Base-by-base conservation (phyloP, 768 basidiomycete genomes). In the Hygrophoropsis aurantiaca region DNA sequence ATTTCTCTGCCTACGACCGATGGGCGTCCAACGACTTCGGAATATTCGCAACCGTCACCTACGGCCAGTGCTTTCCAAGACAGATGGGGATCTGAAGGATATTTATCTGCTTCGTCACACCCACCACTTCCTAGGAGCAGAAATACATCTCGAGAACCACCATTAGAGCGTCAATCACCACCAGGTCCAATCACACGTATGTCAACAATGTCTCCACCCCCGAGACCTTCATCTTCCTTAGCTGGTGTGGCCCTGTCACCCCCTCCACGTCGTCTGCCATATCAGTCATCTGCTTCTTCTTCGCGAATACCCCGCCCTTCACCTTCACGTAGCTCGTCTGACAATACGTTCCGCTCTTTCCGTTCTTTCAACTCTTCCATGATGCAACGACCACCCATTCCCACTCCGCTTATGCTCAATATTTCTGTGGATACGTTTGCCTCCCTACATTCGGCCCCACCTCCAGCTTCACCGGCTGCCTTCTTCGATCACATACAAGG, bases 31-130 rank as follows among this genome's bases (percentile, higher is more conserved):
- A 85, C 86, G 16, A 53, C 82, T 23, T 87, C 85, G 11, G 79
- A 82, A 44, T 84, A 85, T 60, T 83, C 85, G 9, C 80, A 82
- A 52, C 74, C 78, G 4, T 90, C 87, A 9, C 88, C 87, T 2
- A 86, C 87, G 3, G 81, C 75, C 5, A 89, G 87, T n/a, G 85
- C 84, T n/a, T 90, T 90, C 67, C 79, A 80, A 21, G 85, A 87
- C 54, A 79, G 65, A 43, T 62, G 54, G 56, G 27, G 27, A 30
- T 68, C 66, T 1, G 60, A 66, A 6, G 58, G 64, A 30, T 66
- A 68, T 46, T 66, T 67, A 40, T 67, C 64, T 21, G 56, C 56
- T 2, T 35, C 48, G 16, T 65, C 62, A 35, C 66, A 55, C 15
- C 35, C 41, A n/a, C 30, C 51, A 9, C 36, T 48, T 11, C 24